Evolutionary conservation across 257 asterid genomes (phyloP), one percentile per base, ranked within the genome.

Genomic region (Echites panduratus): DNA sequence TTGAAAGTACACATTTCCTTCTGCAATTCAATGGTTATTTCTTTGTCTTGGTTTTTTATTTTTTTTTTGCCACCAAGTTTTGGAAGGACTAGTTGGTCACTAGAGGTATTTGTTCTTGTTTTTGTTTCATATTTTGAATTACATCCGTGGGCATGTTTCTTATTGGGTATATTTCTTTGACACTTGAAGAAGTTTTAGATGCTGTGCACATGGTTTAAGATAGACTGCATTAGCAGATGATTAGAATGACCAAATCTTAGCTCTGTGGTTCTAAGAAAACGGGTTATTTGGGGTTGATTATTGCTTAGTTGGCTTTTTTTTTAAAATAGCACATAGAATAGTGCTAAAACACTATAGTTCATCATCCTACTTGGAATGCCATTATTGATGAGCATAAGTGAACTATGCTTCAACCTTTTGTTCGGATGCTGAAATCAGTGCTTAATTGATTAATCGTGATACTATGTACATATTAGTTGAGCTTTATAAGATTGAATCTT

Each of bases 171-270:
- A 32, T 4, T 61, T 38, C 22, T 61, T 12, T 61, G 44, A 14
- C 43, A 27, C 22, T 32, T 22, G 32, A 61, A 61, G 11, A 14
- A 61, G 44, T 61, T 12, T 61, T 44, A 61, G 66, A 61, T 61
- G 44, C 32, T 62, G 67, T 62, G 45, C 67, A 32, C 45, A 29
- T 61, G 66, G 7, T 61, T 29, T 62, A 62, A 19, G 67, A 62
- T 62, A 24, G 14, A 32, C 27, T 61, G n/a, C 44, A 61, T 61
- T 1, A 27, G 66, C 19, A 12, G 0, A 29, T 27, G 20, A 11
- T 27, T 32, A 3, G 2, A 3, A 32, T 32, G 38, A 32, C 1
- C 38, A 32, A 32, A 1, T 32, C 38, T 3, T 32, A 32, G 38
- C 38, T 32, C 3, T 32, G 38, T 32, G 38, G 38, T 32, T 32